These are phyloP conservation scores for Anthracocystis panici-leucophaei DNA, from an alignment of 1,284 basidiomycete genomes.

Conservation along the genomic window DNA sequence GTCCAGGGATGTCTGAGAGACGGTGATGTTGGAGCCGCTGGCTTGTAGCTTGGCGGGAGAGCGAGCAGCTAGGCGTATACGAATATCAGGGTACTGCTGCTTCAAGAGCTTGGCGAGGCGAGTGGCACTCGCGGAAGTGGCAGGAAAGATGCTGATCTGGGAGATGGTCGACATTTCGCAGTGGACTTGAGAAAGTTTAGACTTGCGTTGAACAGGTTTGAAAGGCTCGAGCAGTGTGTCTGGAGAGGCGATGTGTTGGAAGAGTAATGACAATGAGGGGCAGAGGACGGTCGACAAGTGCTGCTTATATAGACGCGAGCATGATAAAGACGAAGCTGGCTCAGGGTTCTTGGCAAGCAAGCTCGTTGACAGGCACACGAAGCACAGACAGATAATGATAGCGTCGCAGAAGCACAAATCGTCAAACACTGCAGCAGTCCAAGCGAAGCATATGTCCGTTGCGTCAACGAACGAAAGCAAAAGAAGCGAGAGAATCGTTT, in stretches of 20 bases:
- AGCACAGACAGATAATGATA: not conserved
- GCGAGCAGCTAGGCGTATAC: constrained; percentile 24
- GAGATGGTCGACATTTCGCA: constrained; percentile 19
- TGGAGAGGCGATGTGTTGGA: not conserved
- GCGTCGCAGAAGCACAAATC: no score
- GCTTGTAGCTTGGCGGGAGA: constrained; percentile 20
- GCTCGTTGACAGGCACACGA: not conserved
- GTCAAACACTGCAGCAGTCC: no score
- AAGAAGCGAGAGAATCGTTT: no score
- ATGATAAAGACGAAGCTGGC: not conserved
- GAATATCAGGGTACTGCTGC: constrained; percentile 24
- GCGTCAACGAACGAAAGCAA: no score
- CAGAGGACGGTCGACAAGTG: not conserved
- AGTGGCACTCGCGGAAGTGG: constrained; percentile 19
- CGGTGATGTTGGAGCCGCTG: constrained; percentile 10
- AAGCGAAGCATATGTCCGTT: no score
- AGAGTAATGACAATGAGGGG: not conserved
- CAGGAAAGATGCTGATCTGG: constrained; percentile 41
- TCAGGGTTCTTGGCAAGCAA: not conserved
- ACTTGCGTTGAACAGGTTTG: not conserved
- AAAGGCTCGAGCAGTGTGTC: not conserved
- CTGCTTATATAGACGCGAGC: constrained; percentile 10
- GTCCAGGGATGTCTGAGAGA: constrained; percentile 19
- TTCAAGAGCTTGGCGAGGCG: constrained; percentile 18
- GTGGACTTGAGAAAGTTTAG: not conserved